Evolutionary conservation across 805 yeast species (phyloP).

Genomic region (Candida ipomoeae): DNA sequence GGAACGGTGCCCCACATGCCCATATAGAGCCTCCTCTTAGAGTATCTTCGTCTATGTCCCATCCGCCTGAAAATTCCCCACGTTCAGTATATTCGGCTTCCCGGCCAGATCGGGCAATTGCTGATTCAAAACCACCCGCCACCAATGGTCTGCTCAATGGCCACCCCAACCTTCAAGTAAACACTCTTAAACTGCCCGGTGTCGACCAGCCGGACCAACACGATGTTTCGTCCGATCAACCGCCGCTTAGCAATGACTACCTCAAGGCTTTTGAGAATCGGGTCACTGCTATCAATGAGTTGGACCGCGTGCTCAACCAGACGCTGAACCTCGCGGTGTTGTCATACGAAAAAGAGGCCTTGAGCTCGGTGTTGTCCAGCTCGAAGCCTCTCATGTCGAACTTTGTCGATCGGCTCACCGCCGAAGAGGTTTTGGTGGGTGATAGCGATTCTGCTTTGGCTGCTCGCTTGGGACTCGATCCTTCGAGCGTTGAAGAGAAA

Average conservation of each 20-base stretch:
- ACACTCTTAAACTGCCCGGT: background rate
- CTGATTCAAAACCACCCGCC: background rate
- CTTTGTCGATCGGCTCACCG: constrained; percentile 33
- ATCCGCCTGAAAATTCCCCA: background rate
- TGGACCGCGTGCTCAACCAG: constrained; percentile 13
- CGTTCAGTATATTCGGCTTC: background rate
- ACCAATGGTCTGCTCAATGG: constrained; percentile 1
- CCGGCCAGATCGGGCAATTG: background rate
- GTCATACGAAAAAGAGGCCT: constrained; percentile 14
- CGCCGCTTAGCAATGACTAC: constrained; percentile 8
- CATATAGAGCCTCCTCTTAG: background rate
- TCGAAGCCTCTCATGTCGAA: constrained; percentile 26
- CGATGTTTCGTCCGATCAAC: background rate
- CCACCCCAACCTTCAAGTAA: background rate
- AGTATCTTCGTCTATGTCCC: background rate
- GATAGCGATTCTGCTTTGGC: constrained; percentile 8
- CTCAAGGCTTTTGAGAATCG: constrained; percentile 12
- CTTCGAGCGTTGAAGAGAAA: background rate
- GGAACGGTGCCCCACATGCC: background rate
- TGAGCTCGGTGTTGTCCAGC: constrained; percentile 12
- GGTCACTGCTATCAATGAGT: constrained; percentile 11
- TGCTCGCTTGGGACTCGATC: constrained; percentile 6
- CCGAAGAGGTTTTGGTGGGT: constrained; percentile 28
- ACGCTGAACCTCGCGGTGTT: constrained; percentile 19
- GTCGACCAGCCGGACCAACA: background rate